phyloP scores from a whole-genome alignment of 2,329 filamentous ascomycete species.

The Rhinocladiella mackenziei region DNA sequence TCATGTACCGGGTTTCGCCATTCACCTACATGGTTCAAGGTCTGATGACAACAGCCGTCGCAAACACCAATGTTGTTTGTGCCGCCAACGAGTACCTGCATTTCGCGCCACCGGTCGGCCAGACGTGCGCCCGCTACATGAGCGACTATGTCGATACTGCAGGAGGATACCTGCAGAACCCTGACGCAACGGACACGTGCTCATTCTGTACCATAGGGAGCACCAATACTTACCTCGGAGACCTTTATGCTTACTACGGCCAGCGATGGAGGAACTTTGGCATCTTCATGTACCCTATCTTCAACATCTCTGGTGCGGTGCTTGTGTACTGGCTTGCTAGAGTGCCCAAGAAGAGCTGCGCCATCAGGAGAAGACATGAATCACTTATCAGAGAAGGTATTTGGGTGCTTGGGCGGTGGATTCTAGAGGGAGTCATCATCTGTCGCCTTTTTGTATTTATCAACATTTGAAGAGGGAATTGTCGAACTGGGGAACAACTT shows the following conservation, averaged over 20 bases:
- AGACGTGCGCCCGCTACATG: constrained; percentile 61
- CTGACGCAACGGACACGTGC: constrained; percentile 49
- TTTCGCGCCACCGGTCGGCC: constrained; percentile 56
- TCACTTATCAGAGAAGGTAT: no score
- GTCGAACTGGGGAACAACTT: no score
- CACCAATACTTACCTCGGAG: constrained; percentile 48
- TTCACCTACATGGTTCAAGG: constrained; percentile 75
- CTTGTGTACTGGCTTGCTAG: constrained; percentile 60
- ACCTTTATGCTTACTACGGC: constrained; percentile 41
- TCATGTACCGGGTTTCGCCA: constrained; percentile 75
- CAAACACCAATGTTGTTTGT: constrained; percentile 63
- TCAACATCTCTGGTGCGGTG: constrained; percentile 59
- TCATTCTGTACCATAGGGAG: constrained; percentile 45
- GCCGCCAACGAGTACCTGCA: constrained; percentile 63
- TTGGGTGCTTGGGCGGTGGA: no score
- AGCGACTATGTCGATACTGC: constrained; percentile 43
- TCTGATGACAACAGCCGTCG: constrained; percentile 67
- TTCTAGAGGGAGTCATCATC: no score
- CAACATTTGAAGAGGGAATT: no score
- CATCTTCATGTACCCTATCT: constrained; percentile 60
- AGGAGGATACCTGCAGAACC: constrained; percentile 53
- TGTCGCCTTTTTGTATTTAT: no score
- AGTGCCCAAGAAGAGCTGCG: constrained; percentile 46
- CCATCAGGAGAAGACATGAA: no score
- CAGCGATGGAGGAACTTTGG: constrained; percentile 66